Evolutionary conservation across 345 rosid genomes (phyloP), one percentile per base, ranked within the genome.

Genomic region (Limnanthes douglasii): DNA sequence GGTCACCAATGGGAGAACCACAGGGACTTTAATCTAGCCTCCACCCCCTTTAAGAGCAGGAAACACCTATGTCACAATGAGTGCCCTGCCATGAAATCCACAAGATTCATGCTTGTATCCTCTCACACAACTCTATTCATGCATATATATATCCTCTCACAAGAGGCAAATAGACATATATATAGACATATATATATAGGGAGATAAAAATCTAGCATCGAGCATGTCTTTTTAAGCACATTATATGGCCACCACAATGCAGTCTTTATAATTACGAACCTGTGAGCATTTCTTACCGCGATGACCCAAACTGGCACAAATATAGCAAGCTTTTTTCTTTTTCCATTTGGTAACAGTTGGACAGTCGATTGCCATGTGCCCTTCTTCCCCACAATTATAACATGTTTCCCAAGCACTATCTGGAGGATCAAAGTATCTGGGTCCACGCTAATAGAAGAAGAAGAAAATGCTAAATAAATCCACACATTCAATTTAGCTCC

Each of bases 261-360:
- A 6, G 32, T 2, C 12, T 28, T 28, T n/a, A 28, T 28, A 12
- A 19, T 17, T 12, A 27, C 54, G 38, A 43, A 80, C 93, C 98
- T 84, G 80, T 19, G 64, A 13, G 56, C 98, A 90, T 18, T 72
- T 65, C 57, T 49, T 84, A 2, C 60, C 84, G 51, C 62, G 67
- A 54, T 90, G 98, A 9, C 75, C 94, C 54, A 80, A 67, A 63
- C 85, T 63, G 45, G 95, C 96, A 50, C 98, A 90, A 31, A 77
- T 52, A 54, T 70, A 84, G 62, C 98, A 90, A 1, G 95, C 79
- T 37, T 56, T 56, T 57, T 54, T 69, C 53, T 79, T 67, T n/a
- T n/a, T n/a, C n/a, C n/a, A n/a, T 58, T 50, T 84, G 7, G 51
- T 23, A 13, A 61, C 43, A 34, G 73, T 44, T 6, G 81, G 54